Evolutionary conservation across 2,329 filamentous ascomycete species (phyloP).

Genomic region (Lecanosticta acicola): DNA sequence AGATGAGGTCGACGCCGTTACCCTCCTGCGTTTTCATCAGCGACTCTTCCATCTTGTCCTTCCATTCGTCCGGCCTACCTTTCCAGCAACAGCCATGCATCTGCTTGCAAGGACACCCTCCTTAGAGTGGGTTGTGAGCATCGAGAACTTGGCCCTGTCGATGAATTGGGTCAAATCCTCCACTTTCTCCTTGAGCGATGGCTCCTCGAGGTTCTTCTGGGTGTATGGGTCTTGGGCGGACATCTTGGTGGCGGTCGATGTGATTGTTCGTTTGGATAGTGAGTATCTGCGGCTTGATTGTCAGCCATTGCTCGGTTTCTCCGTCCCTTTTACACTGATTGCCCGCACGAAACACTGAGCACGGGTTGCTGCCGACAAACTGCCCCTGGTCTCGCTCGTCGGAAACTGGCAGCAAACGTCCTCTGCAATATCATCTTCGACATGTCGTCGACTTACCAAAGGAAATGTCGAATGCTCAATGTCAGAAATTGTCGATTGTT

Average conservation of each 20-base stretch:
- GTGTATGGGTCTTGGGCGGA: conserved; percentile 68
- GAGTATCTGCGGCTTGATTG: neutral
- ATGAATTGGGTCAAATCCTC: conserved; percentile 68
- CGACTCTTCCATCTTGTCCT: neutral
- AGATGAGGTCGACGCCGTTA: conserved; percentile 74
- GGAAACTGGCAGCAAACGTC: neutral
- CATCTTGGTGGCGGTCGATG: conserved; percentile 26
- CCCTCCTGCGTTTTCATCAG: conserved; percentile 53
- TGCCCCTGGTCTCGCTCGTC: neutral
- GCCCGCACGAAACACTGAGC: conserved; percentile 1
- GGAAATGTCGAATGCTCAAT: neutral
- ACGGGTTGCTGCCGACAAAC: neutral
- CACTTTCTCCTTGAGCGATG: conserved; percentile 66
- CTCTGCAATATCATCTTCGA: neutral
- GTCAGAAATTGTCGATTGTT: no score
- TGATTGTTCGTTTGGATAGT: conserved; percentile 4
- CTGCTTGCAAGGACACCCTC: conserved; percentile 67
- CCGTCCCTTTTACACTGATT: neutral
- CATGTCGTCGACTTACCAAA: neutral
- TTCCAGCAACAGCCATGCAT: conserved; percentile 78
- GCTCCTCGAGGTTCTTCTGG: conserved; percentile 67
- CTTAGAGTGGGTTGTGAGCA: conserved; percentile 75
- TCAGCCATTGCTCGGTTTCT: neutral
- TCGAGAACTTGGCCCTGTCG: conserved; percentile 70
- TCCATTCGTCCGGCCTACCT: conserved; percentile 44